Evolutionary conservation across 2,329 filamentous ascomycete genomes (phyloP).

Genomic region (Fusarium nygamai): DNA sequence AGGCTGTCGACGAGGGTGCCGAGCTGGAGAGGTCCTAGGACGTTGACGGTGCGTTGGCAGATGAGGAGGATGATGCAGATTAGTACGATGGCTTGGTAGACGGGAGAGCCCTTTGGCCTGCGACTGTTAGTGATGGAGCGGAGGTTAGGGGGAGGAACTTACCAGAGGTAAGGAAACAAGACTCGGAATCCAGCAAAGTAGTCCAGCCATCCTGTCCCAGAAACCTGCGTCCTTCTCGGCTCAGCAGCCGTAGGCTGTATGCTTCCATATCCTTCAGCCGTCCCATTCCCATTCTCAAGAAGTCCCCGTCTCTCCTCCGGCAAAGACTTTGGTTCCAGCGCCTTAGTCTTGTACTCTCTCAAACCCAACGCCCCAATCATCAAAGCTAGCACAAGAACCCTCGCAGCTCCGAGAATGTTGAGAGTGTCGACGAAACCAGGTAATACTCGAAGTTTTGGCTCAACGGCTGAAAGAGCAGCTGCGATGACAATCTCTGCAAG

Average conservation of each 20-base stretch:
- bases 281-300: constrained; percentile 51
- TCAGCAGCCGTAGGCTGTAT: constrained; percentile 13
- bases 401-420: constrained; percentile 45
- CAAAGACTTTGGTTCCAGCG: constrained; percentile 41
- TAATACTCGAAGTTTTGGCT: constrained; percentile 44
- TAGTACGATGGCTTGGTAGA: constrained; percentile 54
- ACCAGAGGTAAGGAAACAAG: constrained; percentile 59
- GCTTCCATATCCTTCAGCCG: constrained; percentile 44
- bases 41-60: constrained; percentile 55
- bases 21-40: constrained; percentile 55
- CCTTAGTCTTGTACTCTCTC: constrained; percentile 47
- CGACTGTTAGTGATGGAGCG: constrained; percentile 4
- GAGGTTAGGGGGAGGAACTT: background rate
- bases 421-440: constrained; percentile 44
- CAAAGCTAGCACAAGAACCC: constrained; percentile 47
- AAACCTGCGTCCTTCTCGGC: constrained; percentile 45
- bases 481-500: constrained; percentile 51
- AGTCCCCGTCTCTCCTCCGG: constrained; percentile 52
- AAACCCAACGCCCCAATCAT: constrained; percentile 48
- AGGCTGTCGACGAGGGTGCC: constrained; percentile 54
- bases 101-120: constrained; percentile 54
- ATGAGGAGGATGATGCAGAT: constrained; percentile 54
- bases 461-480: constrained; percentile 46
- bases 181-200: constrained; percentile 57
- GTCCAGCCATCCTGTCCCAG: constrained; percentile 55